These are phyloP conservation scores for Alternaria incomplexa DNA, from an alignment of 2,329 filamentous ascomycete species.

Conservation along the genomic window DNA sequence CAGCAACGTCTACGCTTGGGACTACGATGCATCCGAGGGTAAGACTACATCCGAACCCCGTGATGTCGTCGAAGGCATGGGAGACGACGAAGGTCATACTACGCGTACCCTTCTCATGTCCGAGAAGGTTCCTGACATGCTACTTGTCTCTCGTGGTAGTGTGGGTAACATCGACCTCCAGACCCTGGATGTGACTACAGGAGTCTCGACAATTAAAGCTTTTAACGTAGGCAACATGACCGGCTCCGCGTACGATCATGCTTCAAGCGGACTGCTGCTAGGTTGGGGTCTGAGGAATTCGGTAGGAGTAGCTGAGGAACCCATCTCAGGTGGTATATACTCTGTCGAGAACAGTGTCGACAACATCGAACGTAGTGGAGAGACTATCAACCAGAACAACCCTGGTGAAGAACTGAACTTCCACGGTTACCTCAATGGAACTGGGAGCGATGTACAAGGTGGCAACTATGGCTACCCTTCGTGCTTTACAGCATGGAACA, in stretches of 20 bases:
- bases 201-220: slow-evolving; percentile 71
- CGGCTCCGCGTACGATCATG: slow-evolving; percentile 52
- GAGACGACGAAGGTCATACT: slow-evolving; percentile 61
- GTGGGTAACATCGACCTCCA: slow-evolving; percentile 65
- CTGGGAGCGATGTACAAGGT: slow-evolving; percentile 50
- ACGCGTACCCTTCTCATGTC: slow-evolving; percentile 72
- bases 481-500: slow-evolving; percentile 72
- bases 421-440: slow-evolving; percentile 67
- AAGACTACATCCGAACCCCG: slow-evolving; percentile 55
- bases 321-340: slow-evolving; percentile 57
- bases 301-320: slow-evolving; percentile 72
- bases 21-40: slow-evolving; percentile 63
- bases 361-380: slow-evolving; percentile 62
- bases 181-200: slow-evolving; percentile 60
- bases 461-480: slow-evolving; percentile 73
- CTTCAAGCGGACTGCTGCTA: slow-evolving; percentile 58
- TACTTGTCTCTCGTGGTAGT: slow-evolving; percentile 72
- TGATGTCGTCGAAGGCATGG: slow-evolving; percentile 69
- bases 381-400: slow-evolving; percentile 71
- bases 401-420: slow-evolving; percentile 78
- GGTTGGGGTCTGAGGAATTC: slow-evolving; percentile 77
- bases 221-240: slow-evolving; percentile 59
- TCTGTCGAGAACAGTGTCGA: slow-evolving; percentile 75
- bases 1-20: slow-evolving; percentile 67
- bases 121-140: slow-evolving; percentile 57